Evolutionary conservation across 257 asterid species (phyloP).

Genomic region (Anisodus acutangulus): DNA sequence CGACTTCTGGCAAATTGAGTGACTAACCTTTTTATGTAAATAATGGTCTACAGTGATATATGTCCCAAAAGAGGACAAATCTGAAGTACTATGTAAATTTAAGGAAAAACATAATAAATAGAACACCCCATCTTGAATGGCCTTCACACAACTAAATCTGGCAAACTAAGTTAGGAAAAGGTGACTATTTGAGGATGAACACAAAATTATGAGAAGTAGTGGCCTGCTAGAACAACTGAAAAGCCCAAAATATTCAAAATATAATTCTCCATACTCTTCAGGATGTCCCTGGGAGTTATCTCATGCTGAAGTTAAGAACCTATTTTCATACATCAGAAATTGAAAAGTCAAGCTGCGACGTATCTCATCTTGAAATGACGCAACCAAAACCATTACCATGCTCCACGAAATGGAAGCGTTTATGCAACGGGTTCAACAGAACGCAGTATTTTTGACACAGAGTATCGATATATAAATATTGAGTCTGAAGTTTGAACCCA

Average conservation of each 20-base stretch:
- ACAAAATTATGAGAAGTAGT: not conserved
- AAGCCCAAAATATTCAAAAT: not conserved
- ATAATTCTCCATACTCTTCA: not conserved
- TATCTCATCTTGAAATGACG: not conserved
- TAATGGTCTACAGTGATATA: not conserved
- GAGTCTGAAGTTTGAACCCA: not conserved
- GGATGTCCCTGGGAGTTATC: not conserved
- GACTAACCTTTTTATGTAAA: not conserved
- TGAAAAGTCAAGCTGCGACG: not conserved
- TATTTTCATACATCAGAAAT: not conserved
- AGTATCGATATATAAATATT: not conserved
- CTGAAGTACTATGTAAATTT: not conserved
- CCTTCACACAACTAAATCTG: slow-evolving; percentile 2
- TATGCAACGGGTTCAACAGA: not conserved
- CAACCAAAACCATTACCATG: not conserved
- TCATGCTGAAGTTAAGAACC: not conserved
- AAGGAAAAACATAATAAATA: not conserved
- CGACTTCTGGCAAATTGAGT: not conserved
- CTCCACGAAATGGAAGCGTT: not conserved
- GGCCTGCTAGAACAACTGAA: slow-evolving; percentile 8
- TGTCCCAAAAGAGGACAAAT: not conserved
- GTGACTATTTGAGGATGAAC: not conserved
- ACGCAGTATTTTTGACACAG: no score
- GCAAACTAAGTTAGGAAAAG: slow-evolving; percentile 8
- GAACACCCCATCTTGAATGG: not conserved